Percentiles rank a stretch among this genome's conserved stretches.
Evolutionary conservation across 108 stramenopile species (phyloP).

Genomic region (Aurantiochytrium sp.): DNA sequence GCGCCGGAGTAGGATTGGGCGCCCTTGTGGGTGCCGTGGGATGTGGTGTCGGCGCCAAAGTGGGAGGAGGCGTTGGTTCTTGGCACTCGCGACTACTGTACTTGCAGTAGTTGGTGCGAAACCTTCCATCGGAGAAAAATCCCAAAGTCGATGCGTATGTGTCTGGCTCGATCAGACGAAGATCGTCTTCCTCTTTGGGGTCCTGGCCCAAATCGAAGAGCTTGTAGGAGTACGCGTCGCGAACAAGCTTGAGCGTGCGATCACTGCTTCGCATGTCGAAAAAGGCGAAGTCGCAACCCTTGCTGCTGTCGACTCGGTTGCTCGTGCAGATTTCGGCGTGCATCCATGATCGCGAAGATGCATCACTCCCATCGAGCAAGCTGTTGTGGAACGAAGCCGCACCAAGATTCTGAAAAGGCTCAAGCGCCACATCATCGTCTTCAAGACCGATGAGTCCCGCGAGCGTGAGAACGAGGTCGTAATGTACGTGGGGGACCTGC

Average conservation of each 20-base stretch:
- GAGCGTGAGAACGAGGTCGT: neutral
- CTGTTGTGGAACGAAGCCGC: neutral
- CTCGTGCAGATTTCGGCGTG: neutral
- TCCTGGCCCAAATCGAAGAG: neutral
- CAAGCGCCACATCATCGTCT: neutral
- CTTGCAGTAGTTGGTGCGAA: neutral
- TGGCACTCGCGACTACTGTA: neutral
- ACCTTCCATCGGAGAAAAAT: neutral
- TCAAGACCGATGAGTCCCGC: neutral
- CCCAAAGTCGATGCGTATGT: neutral
- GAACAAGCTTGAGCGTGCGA: neutral
- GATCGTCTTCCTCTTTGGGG: neutral
- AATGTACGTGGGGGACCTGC: neutral
- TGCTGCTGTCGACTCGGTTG: neutral
- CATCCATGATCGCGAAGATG: neutral
- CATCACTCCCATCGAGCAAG: neutral
- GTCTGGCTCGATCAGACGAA: neutral
- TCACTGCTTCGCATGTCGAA: neutral
- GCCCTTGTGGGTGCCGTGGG: neutral
- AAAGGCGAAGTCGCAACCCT: neutral
- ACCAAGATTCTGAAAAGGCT: neutral
- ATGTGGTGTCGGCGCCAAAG: neutral
- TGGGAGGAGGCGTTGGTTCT: neutral
- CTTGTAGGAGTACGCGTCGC: neutral
- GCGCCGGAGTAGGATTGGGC: neutral